Evolutionary conservation across 2,329 filamentous ascomycete genomes (phyloP).

Genomic region (Beauveria bassiana): DNA sequence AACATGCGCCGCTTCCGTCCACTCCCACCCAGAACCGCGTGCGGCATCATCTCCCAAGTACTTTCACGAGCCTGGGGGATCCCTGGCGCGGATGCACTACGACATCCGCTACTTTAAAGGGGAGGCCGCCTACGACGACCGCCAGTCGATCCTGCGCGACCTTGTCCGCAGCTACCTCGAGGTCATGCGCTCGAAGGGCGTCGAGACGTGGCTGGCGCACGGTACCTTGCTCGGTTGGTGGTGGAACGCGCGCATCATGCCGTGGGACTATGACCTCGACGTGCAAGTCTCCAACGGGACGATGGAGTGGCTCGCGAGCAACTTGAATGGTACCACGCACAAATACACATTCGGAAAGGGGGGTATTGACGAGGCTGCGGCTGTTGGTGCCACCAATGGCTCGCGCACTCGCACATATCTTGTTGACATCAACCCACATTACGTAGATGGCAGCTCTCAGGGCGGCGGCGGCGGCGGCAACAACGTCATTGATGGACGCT

Average conservation of each 20-base stretch:
- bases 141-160: slow-evolving; percentile 57
- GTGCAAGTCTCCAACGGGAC: slow-evolving; percentile 67
- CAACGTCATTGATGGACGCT: slow-evolving; percentile 79
- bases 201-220: slow-evolving; percentile 83
- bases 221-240: slow-evolving; percentile 81
- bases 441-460: slow-evolving; percentile 32
- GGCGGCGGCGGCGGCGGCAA: slow-evolving; percentile 38
- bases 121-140: slow-evolving; percentile 57
- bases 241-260: slow-evolving; percentile 74
- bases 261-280: slow-evolving; percentile 81
- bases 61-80: slow-evolving; percentile 57
- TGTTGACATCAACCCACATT: slow-evolving; percentile 69
- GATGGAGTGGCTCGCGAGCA: slow-evolving; percentile 54
- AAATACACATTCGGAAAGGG: slow-evolving; percentile 30
- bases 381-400: slow-evolving; percentile 15
- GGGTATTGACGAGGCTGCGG: slow-evolving; percentile 26
- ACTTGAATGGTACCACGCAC: slow-evolving; percentile 62
- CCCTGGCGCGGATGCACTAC: slow-evolving; percentile 61
- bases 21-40: background rate
- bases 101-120: slow-evolving; percentile 61
- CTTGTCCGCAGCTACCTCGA: slow-evolving; percentile 68
- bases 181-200: slow-evolving; percentile 52
- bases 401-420: slow-evolving; percentile 47
- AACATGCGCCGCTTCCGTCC: background rate
- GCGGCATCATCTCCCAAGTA: slow-evolving; percentile 38